Evolutionary conservation across 805 yeast species (phyloP), one percentile per base, ranked within the genome.

Genomic region (Ogataea nitratoaversa): DNA sequence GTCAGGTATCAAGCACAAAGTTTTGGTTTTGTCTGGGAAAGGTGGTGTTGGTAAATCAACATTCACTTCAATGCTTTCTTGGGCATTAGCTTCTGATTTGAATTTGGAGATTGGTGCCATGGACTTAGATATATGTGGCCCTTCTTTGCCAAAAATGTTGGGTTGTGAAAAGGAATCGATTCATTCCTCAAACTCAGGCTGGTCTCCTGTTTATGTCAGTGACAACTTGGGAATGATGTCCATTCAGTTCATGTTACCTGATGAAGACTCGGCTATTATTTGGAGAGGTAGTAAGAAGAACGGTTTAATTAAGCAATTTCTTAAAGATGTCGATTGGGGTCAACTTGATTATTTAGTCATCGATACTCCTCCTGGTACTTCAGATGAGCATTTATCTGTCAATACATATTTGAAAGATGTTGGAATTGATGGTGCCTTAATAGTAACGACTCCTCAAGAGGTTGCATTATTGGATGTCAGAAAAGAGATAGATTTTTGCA

Each of bases 271-370:
- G 25, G 97, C 99, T 0, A 79, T 93, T 37, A 91, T 93, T 31
- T 93, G 99, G 99, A 73, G 98, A 56, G 98, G 98, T 5, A 82
- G 88, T n/a, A 93, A 93, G 67, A 93, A 93, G 65, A 89, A 86
- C 52, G 89, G 95, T 0, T 70, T 93, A 35, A 93, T 93, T 38
- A 93, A 93, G 56, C 96, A 89, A 65, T 93, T 93, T 54, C 68
- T 93, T 39, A 88, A 85, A 56, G 97, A 91, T 53, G 97, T 93
- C 2, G 89, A 87, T 53, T 93, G 99, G 99, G 96, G 95, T 4
- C 72, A 74, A 19, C 63, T 85, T 41, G 97, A 93, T 60, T 93
- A 85, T 55, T 68, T 93, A 49, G 74, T 93, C 13, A 84, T 93
- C 14, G 99, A 93, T 56, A 93, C 99, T 0, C 99, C 99, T 0